Evolutionary conservation across 148 eudicot genomes (phyloP).

Genomic region (Oxyria digyna): DNA sequence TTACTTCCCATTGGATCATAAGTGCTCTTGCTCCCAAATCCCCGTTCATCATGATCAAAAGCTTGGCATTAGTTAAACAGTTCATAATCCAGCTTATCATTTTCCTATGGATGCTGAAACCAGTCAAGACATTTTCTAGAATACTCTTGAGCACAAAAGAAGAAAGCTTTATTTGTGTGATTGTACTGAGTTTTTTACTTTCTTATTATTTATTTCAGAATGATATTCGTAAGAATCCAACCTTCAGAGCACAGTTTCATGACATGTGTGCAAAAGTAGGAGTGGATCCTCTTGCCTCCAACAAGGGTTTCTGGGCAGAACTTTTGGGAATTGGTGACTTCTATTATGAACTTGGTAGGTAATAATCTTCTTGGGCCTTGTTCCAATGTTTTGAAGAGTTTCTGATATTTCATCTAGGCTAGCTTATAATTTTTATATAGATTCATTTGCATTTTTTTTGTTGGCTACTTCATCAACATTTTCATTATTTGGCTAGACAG

Average conservation of each 20-base stretch:
- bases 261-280: conserved; percentile 99
- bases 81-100: not conserved
- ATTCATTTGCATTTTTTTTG: not conserved
- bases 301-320: conserved; percentile 99
- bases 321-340: conserved; percentile 94
- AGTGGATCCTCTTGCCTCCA: conserved; percentile 95
- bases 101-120: not conserved
- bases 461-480: not conserved
- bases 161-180: not conserved
- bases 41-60: not conserved
- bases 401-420: not conserved
- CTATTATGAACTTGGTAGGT: conserved; percentile 94
- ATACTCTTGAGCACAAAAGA: not conserved
- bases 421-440: not conserved
- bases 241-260: conserved; percentile 90
- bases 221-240: conserved; percentile 96
- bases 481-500: conserved; percentile 37
- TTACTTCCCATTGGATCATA: not conserved
- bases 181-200: not conserved
- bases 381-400: not conserved
- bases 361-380: not conserved
- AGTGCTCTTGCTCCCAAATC: not conserved
- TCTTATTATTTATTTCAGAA: conserved; percentile 39
- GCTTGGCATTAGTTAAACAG: not conserved
- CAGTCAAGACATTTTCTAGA: not conserved